Percentiles rank a stretch among this genome's conserved stretches.
These are phyloP conservation scores for Penicillium sclerotigenum DNA, from an alignment of 2,329 filamentous ascomycete genomes.

Conservation along the genomic window DNA sequence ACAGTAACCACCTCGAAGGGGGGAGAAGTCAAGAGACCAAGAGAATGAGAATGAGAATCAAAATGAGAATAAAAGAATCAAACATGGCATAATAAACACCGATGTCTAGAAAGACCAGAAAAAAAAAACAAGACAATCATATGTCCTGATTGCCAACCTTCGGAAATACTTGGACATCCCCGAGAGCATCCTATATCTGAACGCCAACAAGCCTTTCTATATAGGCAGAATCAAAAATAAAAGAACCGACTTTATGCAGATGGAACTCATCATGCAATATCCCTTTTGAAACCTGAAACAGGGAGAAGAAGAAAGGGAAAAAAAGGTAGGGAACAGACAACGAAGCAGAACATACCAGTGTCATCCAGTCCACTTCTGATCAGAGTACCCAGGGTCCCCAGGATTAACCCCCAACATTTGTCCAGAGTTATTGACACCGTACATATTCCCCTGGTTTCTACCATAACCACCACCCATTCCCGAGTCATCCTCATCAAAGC, in stretches of 20 bases:
- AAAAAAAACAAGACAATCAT: background rate
- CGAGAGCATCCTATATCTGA: conserved; percentile 18
- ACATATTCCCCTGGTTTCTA: conserved; percentile 33
- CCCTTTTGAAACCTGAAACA: conserved; percentile 1
- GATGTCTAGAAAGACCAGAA: background rate
- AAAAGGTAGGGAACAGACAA: background rate
- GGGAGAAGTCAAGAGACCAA: background rate
- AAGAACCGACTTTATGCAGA: conserved; percentile 2
- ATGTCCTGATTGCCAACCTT: background rate
- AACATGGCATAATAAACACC: background rate
- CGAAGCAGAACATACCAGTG: background rate
- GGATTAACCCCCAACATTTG: conserved; percentile 31
- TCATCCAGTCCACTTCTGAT: conserved; percentile 31
- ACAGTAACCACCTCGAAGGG: background rate
- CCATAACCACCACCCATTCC: conserved; percentile 37
- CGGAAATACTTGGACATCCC: background rate
- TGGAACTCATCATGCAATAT: conserved; percentile 2
- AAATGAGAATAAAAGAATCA: background rate
- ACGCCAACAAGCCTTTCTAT: conserved; percentile 25
- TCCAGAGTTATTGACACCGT: conserved; percentile 24
- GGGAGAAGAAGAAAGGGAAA: background rate
- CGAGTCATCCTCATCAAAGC: conserved; percentile 44
- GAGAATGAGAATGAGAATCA: background rate
- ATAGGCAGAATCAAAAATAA: conserved; percentile 1
- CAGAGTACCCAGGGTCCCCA: conserved; percentile 26